Evolutionary conservation across 768 basidiomycete genomes (phyloP).

Genomic region (Kwoniella heveanensis): DNA sequence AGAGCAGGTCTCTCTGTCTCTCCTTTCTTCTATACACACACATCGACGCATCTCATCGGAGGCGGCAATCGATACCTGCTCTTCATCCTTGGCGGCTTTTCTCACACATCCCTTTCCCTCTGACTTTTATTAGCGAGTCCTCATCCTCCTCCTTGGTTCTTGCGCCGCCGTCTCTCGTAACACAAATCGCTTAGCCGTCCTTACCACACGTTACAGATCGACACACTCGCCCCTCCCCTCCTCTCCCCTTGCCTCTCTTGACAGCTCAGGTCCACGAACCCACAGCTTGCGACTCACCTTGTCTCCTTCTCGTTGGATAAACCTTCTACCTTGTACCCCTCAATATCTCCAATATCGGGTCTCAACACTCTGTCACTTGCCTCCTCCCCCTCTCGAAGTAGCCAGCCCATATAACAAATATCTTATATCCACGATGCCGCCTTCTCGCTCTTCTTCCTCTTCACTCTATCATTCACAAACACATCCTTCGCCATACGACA

Average conservation of each 20-base stretch:
- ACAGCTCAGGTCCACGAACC: too few relatives aligned
- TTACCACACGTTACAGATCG: slow-evolving; percentile 9
- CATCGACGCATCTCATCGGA: slow-evolving; percentile 11
- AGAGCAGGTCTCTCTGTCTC: not conserved
- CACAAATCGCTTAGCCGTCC: not conserved
- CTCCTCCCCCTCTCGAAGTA: too few relatives aligned
- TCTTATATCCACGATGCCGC: slow-evolving; percentile 5
- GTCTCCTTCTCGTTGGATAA: not conserved
- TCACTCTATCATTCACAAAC: not conserved
- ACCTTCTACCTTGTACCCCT: not conserved
- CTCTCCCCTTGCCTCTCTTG: not conserved
- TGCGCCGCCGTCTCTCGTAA: not conserved
- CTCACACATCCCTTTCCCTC: slow-evolving; percentile 2
- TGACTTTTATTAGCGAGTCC: not conserved
- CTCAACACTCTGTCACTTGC: too few relatives aligned
- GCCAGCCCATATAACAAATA: not conserved
- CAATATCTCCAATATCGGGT: not conserved
- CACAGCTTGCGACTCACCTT: not conserved
- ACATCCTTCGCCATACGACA: not conserved
- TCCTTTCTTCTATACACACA: not conserved
- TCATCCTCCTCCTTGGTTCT: not conserved
- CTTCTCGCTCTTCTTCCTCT: slow-evolving; percentile 6
- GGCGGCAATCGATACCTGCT: slow-evolving; percentile 14
- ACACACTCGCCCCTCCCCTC: not conserved
- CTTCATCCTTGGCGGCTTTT: too few relatives aligned